Percentiles rank a stretch among this genome's conserved stretches.
phyloP scores from a whole-genome alignment of 257 asterid species.

The Gardenia jasminoides region DNA sequence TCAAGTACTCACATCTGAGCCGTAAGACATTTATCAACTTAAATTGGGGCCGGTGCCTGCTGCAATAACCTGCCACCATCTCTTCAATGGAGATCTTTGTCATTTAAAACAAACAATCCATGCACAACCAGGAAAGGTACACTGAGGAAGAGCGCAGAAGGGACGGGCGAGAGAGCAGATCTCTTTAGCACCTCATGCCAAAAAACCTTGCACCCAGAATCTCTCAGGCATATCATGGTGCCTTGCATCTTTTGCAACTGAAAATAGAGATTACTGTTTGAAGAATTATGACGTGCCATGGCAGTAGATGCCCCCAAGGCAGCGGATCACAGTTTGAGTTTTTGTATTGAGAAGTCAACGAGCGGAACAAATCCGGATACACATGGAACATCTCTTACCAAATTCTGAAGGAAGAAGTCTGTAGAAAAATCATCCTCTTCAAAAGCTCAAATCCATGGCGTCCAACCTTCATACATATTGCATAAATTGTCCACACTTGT shows the following conservation, averaged over 20 bases:
- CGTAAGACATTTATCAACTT: conserved; percentile 2
- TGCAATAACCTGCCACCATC: neutral
- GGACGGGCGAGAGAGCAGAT: neutral
- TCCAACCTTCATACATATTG: conserved; percentile 99
- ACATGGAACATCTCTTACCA: neutral
- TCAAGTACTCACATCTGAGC: conserved; percentile 3
- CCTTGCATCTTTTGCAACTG: neutral
- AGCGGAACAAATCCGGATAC: conserved; percentile 2
- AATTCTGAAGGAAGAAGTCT: conserved; percentile 22
- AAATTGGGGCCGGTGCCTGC: conserved; percentile 4
- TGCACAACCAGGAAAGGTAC: neutral
- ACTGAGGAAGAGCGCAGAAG: neutral
- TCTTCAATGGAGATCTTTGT: neutral
- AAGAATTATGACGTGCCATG: neutral
- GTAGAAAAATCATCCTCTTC: conserved; percentile 19
- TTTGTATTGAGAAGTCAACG: conserved; percentile 3
- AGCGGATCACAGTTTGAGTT: conserved; percentile 3
- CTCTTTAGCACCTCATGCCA: neutral
- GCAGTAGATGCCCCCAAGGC: neutral
- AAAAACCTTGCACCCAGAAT: neutral
- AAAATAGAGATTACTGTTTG: neutral
- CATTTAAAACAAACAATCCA: conserved; percentile 1
- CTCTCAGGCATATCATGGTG: conserved; percentile 1
- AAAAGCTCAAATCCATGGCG: conserved; percentile 88
- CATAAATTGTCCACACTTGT: conserved; percentile 88